These are phyloP conservation scores for Cercospora citrullina DNA, from an alignment of 2,329 filamentous ascomycete species.

Conservation along the genomic window DNA sequence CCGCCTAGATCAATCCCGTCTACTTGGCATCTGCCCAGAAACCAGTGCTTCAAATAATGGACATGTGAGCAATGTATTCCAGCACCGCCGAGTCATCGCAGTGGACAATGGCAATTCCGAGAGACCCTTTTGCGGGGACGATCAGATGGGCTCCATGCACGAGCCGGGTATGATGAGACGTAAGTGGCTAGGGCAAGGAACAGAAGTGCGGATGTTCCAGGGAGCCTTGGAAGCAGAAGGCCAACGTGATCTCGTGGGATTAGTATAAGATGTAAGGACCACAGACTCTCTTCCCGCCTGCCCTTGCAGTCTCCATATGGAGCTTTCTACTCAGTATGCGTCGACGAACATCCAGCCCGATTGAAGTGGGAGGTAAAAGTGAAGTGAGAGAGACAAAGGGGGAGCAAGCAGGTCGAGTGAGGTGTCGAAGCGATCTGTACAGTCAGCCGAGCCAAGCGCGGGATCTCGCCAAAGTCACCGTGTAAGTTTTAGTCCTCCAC, in stretches of 20 bases:
- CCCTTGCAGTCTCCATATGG: not conserved
- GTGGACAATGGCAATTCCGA: not conserved
- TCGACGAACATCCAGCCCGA: conserved; percentile 5
- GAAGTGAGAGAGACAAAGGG: not conserved
- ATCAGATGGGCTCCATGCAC: not conserved
- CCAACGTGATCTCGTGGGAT: conserved; percentile 1
- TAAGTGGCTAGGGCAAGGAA: not conserved
- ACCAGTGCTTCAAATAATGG: not conserved
- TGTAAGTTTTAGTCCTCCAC: not conserved
- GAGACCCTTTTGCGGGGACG: not conserved
- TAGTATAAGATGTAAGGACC: not conserved
- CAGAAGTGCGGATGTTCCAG: not conserved
- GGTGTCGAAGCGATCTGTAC: conserved; percentile 4
- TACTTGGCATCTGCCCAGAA: not conserved
- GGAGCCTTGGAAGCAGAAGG: not conserved
- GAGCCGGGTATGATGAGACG: not conserved
- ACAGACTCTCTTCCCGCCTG: not conserved
- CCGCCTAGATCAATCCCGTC: too few species aligned
- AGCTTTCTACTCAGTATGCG: not conserved
- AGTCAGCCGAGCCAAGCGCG: conserved; percentile 9
- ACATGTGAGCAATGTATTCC: not conserved
- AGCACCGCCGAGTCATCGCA: not conserved
- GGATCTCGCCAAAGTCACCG: conserved; percentile 11
- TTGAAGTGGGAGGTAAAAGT: not conserved
- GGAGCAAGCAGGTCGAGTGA: not conserved